Base-by-base conservation (phyloP, 2,329 filamentous ascomycete genomes). In the Xylariaceae sp. region DNA sequence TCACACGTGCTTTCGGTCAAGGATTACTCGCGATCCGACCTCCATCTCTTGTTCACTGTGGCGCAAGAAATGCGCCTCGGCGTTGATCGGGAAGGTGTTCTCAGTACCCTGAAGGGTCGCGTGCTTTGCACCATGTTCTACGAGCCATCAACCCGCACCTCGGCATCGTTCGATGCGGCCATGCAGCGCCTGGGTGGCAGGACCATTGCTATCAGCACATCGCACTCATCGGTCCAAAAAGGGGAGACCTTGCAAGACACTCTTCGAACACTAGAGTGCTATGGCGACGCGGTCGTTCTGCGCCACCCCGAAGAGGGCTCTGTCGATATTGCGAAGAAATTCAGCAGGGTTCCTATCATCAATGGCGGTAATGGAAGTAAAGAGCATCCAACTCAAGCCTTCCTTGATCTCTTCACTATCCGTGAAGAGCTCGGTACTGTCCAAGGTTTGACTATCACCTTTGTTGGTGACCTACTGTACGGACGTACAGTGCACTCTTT, bases 331-430 rank as follows among this genome's bases (percentile, higher is more conserved):
- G 93, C 91, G 1, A 83, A 85, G 57, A 91, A 90, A 63, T 95
- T 85, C 71, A 89, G 88, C 33, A 82, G 85, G 13, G 88, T 96
- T 1, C 93, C 93, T 1, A 83, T 98, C 59, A 91, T 98, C 74
- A 98, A 98, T 63, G 93, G 89, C 51, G 93, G 93, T 38, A 98
- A 98, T 63, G 93, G 93, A 50, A 89, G 86, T 67, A 83, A 88
- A 56, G 93, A 98, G 71, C 93, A 98, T 68, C 93, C 93, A 1
- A 98, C 93, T 0, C 93, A 98, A 68, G 93, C 93, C 0, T 93
- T 98, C 77, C 74, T 98, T 17, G 93, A 98, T 60, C 83, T 98
- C 43, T 98, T 96, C 74, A 97, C 93, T 41, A 98, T 98, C 60
- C 88, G 93, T 53, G 93, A 98, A 68, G 93, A 98, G 67, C 77